A percentile compares a stretch with the other conserved stretches of the same genome.
phyloP scores from a whole-genome alignment of 148 eudicot genomes.

The Chenopodium formosanum region DNA sequence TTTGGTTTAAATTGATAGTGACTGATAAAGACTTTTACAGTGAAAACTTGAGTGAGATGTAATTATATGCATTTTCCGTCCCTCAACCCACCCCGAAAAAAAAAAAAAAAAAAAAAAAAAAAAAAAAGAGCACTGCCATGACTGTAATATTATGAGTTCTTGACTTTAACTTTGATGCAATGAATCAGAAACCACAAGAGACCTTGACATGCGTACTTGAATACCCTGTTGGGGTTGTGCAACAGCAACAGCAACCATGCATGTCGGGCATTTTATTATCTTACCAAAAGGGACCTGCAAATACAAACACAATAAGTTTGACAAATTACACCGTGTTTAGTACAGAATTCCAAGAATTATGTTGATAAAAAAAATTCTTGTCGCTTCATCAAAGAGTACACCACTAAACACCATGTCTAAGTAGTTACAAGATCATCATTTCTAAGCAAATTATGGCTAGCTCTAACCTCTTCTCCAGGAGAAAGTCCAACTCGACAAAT shows the following conservation, averaged over 20 bases:
- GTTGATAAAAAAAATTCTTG: constrained; percentile 2
- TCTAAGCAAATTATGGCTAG: neutral
- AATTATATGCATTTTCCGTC: neutral
- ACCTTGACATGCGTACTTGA: constrained; percentile 67
- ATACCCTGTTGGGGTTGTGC: constrained; percentile 98
- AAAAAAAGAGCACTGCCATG: neutral
- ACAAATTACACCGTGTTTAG: constrained; percentile 5
- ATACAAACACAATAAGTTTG: neutral
- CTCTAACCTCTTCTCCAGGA: constrained; percentile 75
- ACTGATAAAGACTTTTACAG: neutral
- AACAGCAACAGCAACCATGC: constrained; percentile 80
- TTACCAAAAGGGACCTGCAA: constrained; percentile 95
- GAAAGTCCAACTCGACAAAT: constrained; percentile 84
- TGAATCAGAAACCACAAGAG: constrained; percentile 17
- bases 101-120: neutral
- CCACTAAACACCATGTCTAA: neutral
- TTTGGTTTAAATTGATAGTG: too few relatives aligned
- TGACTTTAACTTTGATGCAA: constrained; percentile 1
- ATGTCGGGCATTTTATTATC: constrained; percentile 80
- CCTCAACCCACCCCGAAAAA: neutral
- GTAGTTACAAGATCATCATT: neutral
- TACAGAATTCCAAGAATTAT: constrained; percentile 2
- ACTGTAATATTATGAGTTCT: neutral
- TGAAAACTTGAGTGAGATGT: neutral
- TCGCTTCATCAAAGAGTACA: neutral